These are phyloP conservation scores for Camillea tinctor DNA, from an alignment of 2,329 filamentous ascomycete species.

Conservation along the genomic window DNA sequence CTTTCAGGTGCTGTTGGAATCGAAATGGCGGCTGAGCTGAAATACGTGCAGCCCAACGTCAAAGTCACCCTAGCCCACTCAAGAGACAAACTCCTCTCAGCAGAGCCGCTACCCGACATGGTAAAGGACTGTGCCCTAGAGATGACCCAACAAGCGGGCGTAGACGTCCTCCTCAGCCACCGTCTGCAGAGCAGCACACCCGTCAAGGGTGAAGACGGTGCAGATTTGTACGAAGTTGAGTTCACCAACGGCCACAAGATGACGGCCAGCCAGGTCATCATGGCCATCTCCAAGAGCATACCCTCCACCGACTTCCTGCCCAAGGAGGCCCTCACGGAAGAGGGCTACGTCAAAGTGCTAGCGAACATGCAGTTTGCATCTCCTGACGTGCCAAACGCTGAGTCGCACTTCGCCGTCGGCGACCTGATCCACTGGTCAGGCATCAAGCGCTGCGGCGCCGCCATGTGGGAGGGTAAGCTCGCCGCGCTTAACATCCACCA, in stretches of 20 bases:
- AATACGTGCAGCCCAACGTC: slow-evolving; percentile 61
- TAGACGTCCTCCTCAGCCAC: slow-evolving; percentile 63
- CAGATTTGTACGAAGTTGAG: slow-evolving; percentile 46
- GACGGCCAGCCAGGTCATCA: slow-evolving; percentile 63
- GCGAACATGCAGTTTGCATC: slow-evolving; percentile 48
- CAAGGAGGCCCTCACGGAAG: slow-evolving; percentile 53
- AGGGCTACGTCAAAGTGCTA: slow-evolving; percentile 65
- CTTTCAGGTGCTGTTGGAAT: slow-evolving; percentile 66
- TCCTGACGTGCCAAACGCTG: slow-evolving; percentile 54
- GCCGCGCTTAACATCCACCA: slow-evolving; percentile 68
- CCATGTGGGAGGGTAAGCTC: slow-evolving; percentile 71
- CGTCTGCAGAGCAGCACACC: slow-evolving; percentile 52
- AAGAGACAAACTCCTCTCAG: slow-evolving; percentile 65
- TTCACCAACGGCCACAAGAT: slow-evolving; percentile 62
- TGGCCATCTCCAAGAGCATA: slow-evolving; percentile 63
- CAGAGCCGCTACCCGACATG: slow-evolving; percentile 68
- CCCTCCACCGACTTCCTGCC: slow-evolving; percentile 66
- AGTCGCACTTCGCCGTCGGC: slow-evolving; percentile 65
- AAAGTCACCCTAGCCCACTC: slow-evolving; percentile 76
- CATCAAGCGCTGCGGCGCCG: slow-evolving; percentile 75
- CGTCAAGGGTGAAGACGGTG: slow-evolving; percentile 44
- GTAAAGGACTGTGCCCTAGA: slow-evolving; percentile 62
- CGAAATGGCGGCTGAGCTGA: slow-evolving; percentile 79
- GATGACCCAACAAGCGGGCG: slow-evolving; percentile 59
- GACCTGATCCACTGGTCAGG: slow-evolving; percentile 71